Conservation (phyloP, 345 rosid species). For the Eucalyptus cloeziana region DNA sequence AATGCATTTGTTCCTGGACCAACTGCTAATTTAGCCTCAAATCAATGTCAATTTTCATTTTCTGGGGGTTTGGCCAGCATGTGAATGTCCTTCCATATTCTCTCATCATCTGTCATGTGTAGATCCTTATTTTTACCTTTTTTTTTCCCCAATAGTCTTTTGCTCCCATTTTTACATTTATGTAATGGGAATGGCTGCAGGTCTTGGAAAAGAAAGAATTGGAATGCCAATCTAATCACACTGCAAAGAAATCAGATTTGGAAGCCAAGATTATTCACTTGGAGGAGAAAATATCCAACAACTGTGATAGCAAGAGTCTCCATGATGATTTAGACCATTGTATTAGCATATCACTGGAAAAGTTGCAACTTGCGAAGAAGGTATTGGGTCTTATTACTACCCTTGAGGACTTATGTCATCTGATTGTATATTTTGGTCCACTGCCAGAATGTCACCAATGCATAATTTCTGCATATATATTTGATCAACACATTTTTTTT, state of each 20-base stretch:
- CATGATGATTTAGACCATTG: slow-evolving; percentile 22
- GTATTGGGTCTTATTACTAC: slow-evolving; percentile 1
- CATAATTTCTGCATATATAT: neutral
- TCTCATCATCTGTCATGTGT: neutral
- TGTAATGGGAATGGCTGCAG: slow-evolving; percentile 6
- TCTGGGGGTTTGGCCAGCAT: neutral
- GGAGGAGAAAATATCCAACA: slow-evolving; percentile 30
- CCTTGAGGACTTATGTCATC: neutral
- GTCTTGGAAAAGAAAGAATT: slow-evolving; percentile 38
- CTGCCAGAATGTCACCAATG: neutral
- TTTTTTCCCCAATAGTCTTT: neutral
- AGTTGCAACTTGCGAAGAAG: slow-evolving; percentile 50
- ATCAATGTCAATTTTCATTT: neutral
- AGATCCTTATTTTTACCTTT: neutral
- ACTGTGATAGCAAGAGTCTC: slow-evolving; percentile 10
- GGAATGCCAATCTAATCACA: slow-evolving; percentile 16
- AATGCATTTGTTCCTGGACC: neutral
- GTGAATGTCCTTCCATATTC: neutral
- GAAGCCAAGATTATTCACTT: slow-evolving; percentile 28
- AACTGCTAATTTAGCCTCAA: neutral
- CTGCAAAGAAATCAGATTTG: slow-evolving; percentile 26
- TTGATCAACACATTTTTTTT: neutral
- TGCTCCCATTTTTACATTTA: neutral
- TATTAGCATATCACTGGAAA: slow-evolving; percentile 20
- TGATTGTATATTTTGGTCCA: neutral